These are phyloP conservation scores for Hevea brasiliensis DNA, from an alignment of 345 rosid genomes.

Conservation along the genomic window DNA sequence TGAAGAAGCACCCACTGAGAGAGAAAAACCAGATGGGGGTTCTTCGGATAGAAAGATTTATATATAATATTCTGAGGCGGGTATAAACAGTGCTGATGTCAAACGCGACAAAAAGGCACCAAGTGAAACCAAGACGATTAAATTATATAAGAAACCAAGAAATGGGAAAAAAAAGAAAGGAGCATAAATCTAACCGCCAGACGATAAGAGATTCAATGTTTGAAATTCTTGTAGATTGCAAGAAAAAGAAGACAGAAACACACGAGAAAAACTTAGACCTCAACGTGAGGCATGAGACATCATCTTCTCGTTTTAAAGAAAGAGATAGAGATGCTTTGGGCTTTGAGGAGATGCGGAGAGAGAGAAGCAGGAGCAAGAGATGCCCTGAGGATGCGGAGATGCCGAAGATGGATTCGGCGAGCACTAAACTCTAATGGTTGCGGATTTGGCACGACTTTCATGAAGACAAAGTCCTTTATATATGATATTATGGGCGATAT, in stretches of 20 bases:
- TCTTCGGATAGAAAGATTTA: conserved; percentile 12
- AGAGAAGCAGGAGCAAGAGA: no score
- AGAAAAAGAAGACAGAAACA: background rate
- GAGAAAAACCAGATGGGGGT: conserved; percentile 32
- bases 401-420: background rate
- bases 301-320: no score
- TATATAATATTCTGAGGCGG: background rate
- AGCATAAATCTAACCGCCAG: background rate
- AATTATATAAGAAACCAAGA: no score
- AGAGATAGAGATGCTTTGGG: no score
- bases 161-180: no score
- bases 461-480: background rate
- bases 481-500: background rate
- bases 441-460: background rate
- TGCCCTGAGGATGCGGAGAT: no score
- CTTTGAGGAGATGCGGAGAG: no score
- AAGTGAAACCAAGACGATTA: background rate
- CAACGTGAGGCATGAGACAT: no score
- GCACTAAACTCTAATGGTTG: background rate
- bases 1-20: conserved; percentile 28
- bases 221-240: background rate
- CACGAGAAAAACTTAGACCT: no score
- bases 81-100: no score
- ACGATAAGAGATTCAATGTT: background rate
- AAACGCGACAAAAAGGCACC: background rate